Conservation (phyloP, 441 rosid genomes). For the Gossypium davidsonii region DNA sequence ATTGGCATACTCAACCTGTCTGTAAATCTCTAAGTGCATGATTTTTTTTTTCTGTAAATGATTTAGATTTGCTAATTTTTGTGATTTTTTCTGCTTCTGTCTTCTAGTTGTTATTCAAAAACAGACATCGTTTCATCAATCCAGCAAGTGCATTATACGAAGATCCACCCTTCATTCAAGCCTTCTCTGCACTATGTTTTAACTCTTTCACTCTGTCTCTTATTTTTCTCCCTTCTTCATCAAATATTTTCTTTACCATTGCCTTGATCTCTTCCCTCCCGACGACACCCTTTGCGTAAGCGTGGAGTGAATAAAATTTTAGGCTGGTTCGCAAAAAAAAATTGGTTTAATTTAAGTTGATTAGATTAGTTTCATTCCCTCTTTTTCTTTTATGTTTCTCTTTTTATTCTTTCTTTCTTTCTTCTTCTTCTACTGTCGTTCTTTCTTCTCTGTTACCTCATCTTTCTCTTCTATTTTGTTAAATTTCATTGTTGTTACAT, state of each 20-base stretch:
- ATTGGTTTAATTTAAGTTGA: too few species aligned
- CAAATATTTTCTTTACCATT: slow-evolving; percentile 31
- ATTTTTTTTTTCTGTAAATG: not conserved
- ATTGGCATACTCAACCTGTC: not conserved
- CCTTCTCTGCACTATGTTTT: slow-evolving; percentile 19
- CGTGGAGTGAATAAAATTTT: too few species aligned
- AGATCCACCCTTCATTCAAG: slow-evolving; percentile 27
- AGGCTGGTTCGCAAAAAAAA: too few species aligned
- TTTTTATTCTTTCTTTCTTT: too few species aligned
- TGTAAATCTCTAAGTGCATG: not conserved
- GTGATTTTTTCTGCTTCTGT: slow-evolving; percentile 7
- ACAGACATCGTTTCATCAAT: not conserved
- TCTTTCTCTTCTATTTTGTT: too few species aligned
- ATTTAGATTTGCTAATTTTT: not conserved
- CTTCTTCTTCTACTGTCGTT: too few species aligned
- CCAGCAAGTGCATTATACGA: slow-evolving; percentile 22
- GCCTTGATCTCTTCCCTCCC: slow-evolving; percentile 35
- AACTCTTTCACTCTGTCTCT: slow-evolving; percentile 31
- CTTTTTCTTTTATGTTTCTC: too few species aligned
- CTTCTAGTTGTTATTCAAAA: not conserved
- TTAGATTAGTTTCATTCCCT: too few species aligned
- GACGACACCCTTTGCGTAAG: not conserved
- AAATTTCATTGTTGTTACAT: too few species aligned
- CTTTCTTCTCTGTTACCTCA: too few species aligned
- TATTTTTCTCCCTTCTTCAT: slow-evolving; percentile 20